A percentile compares a stretch with the other conserved stretches of the same genome.
Conservation (phyloP, 2,329 filamentous ascomycete species). For the Westerdykella aurantiaca region DNA sequence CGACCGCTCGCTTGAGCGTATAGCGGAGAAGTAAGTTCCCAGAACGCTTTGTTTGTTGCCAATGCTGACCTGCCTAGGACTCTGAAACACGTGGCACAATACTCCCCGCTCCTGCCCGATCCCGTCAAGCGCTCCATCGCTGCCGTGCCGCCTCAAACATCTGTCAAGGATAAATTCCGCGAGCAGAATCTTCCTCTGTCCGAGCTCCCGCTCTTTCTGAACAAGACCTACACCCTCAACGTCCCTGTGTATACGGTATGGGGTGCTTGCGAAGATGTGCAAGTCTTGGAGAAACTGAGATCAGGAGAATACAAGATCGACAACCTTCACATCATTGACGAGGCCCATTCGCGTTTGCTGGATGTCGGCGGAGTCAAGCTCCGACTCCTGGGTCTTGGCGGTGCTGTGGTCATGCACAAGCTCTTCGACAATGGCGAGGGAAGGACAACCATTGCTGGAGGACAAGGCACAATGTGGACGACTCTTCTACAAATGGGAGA, state of each 20-base stretch:
- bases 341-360: slow-evolving; percentile 90
- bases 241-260: slow-evolving; percentile 98
- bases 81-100: slow-evolving; percentile 96
- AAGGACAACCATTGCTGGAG: slow-evolving; percentile 94
- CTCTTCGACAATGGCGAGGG: slow-evolving; percentile 98
- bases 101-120: slow-evolving; percentile 88
- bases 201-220: slow-evolving; percentile 82
- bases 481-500: slow-evolving; percentile 97
- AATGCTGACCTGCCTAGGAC: slow-evolving; percentile 55
- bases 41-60: not conserved
- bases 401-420: slow-evolving; percentile 99
- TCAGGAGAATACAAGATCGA: slow-evolving; percentile 96
- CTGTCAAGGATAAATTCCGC: slow-evolving; percentile 77
- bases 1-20: slow-evolving; percentile 87
- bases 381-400: slow-evolving; percentile 84
- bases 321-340: slow-evolving; percentile 97
- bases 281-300: slow-evolving; percentile 93
- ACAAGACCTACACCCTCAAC: slow-evolving; percentile 82
- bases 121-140: slow-evolving; percentile 62
- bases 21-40: slow-evolving; percentile 83
- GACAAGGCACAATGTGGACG: slow-evolving; percentile 99
- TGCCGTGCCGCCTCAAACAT: slow-evolving; percentile 58
- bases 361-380: slow-evolving; percentile 96
- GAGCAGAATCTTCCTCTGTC: slow-evolving; percentile 83
- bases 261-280: slow-evolving; percentile 97